These are phyloP conservation scores for Orobanche coerulescens DNA, from an alignment of 257 asterid genomes.

Conservation along the genomic window DNA sequence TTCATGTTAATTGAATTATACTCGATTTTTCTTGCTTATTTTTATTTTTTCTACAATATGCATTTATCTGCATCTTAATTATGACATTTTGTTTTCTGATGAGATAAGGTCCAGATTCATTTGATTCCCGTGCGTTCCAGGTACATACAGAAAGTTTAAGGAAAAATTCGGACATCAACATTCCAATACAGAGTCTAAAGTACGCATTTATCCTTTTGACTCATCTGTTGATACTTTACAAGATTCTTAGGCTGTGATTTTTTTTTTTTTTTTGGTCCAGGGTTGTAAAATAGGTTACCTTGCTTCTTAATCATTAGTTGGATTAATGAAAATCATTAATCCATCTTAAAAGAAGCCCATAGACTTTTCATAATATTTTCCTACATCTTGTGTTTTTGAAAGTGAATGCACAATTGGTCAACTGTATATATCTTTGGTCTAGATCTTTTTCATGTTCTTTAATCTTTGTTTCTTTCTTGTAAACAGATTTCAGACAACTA, in stretches of 20 bases:
- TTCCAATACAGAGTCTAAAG: conserved; percentile 52
- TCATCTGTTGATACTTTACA: conserved; percentile 14
- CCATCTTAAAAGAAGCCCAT: no score
- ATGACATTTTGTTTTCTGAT: background rate
- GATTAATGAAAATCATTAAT: no score
- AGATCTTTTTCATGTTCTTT: background rate
- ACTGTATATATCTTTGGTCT: background rate
- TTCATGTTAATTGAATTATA: background rate
- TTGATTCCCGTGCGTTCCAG: conserved; percentile 37
- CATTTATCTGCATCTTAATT: conserved; percentile 4
- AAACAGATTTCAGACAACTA: conserved; percentile 59
- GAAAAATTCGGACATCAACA: conserved; percentile 56
- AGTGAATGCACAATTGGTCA: background rate
- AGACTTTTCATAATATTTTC: background rate
- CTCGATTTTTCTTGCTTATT: background rate
- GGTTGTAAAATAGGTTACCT: background rate
- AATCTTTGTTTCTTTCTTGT: conserved; percentile 16
- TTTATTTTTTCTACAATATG: background rate
- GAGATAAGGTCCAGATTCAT: background rate
- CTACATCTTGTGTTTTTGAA: background rate
- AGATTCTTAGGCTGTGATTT: background rate
- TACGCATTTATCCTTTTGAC: conserved; percentile 19
- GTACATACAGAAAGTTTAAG: conserved; percentile 88
- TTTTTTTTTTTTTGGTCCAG: background rate
- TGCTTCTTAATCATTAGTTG: background rate